Evolutionary conservation across 352 stramenopile genomes (phyloP), one percentile per base, ranked within the genome.

Genomic region (Phytophthora lateralis): DNA sequence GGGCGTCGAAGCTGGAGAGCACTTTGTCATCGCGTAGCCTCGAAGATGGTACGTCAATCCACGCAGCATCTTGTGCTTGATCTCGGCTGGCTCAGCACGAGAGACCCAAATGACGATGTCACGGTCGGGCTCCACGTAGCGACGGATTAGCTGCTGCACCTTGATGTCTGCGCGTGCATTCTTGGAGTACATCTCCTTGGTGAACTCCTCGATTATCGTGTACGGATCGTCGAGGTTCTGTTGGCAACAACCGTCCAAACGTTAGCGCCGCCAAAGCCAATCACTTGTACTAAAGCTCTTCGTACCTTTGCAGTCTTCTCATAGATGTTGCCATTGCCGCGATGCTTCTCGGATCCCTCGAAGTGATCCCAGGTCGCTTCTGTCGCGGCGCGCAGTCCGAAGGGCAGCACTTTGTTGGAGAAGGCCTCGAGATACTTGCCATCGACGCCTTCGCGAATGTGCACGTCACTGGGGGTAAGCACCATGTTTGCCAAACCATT

Each of bases 311-410:
- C 54, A 8, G 60, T 73, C 27, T 73, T 78, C 24, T 80, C 45
- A 35, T 72, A 73, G 8, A 82, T 66, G 39, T 59, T 64, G 9
- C 73, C 73, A 50, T 80, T 69, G 20, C 61, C 60, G 2, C 41
- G 24, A 5, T 79, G 75, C 37, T 78, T 68, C 27, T 79, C 63
- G 0, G 61, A 51, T 3, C 71, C 71, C 26, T 76, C 74, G 58
- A 80, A 79, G 47, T 84, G 67, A 32, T 72, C 49, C 75, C 75
- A 84, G 2, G 73, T 74, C 15, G 62, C 72, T 14, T 76, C 55
- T 0, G 56, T 69, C 1, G 66, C 65, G 32, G 59, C 65, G 17
- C 56, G 72, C 34, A 80, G 54, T 21, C 62, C 72, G 30, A 84
- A 84, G 3, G 75, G 75, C 34, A 84, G 45, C 43, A 78, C 56